phyloP scores from a whole-genome alignment of 306 rosid genomes.

The Vigna mungo region DNA sequence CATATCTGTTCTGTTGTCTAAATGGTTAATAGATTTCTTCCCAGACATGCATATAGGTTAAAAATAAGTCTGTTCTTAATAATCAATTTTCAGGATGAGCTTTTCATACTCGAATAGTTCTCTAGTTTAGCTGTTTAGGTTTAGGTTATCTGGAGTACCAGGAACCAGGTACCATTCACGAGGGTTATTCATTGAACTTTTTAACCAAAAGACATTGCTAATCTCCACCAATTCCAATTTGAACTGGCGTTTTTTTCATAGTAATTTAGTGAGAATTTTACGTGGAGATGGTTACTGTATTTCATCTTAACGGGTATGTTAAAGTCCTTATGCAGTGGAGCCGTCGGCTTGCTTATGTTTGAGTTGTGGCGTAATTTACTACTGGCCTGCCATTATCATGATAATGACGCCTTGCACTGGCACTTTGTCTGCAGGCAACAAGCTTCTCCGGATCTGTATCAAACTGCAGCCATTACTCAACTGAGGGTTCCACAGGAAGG shows the following conservation, averaged over 20 bases:
- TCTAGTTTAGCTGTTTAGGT: constrained; percentile 15
- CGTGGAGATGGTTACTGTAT: constrained; percentile 20
- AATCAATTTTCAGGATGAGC: constrained; percentile 4
- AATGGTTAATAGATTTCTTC: constrained; percentile 26
- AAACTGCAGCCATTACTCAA: constrained; percentile 51
- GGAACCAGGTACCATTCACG: not conserved
- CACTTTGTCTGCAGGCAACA: constrained; percentile 49
- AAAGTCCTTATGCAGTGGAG: constrained; percentile 28
- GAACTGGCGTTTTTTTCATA: constrained; percentile 3
- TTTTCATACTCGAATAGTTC: constrained; percentile 2
- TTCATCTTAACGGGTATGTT: constrained; percentile 24
- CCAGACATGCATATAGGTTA: constrained; percentile 30
- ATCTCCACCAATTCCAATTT: constrained; percentile 31
- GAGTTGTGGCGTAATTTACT: constrained; percentile 37
- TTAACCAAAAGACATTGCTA: constrained; percentile 20
- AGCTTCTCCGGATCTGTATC: constrained; percentile 57
- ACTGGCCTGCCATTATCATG: constrained; percentile 32
- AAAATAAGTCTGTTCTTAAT: constrained; percentile 23
- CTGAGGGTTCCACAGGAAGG: constrained; percentile 49
- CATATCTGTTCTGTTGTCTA: constrained; percentile 32
- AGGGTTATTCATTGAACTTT: constrained; percentile 17
- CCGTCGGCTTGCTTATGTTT: constrained; percentile 35
- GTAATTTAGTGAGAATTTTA: constrained; percentile 27
- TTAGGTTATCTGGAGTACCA: constrained; percentile 22
- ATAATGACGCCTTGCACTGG: constrained; percentile 26